phyloP scores from a whole-genome alignment of 495 filamentous ascomycete species.

The Penicillium paxilli region DNA sequence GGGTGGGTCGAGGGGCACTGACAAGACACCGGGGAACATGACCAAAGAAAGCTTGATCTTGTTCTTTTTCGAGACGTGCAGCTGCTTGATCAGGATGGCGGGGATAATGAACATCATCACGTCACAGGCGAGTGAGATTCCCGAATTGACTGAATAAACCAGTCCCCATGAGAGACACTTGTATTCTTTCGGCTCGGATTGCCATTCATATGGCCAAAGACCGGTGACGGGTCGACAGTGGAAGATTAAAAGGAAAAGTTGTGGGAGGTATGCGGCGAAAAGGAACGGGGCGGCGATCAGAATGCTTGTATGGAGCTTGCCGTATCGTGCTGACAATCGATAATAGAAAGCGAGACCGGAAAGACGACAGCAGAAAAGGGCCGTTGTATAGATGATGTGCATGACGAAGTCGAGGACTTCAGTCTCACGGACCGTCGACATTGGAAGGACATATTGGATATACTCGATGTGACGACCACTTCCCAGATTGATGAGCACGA shows the following conservation, averaged over 20 bases:
- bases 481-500: slow-evolving; percentile 44
- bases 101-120: slow-evolving; percentile 46
- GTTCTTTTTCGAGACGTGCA: slow-evolving; percentile 32
- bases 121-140: slow-evolving; percentile 42
- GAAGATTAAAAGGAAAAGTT: slow-evolving; percentile 46
- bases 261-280: slow-evolving; percentile 37
- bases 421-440: slow-evolving; percentile 31
- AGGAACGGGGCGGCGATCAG: slow-evolving; percentile 33
- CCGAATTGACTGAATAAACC: slow-evolving; percentile 46
- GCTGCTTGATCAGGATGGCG: slow-evolving; percentile 35
- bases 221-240: slow-evolving; percentile 47
- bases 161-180: slow-evolving; percentile 42
- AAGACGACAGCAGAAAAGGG: slow-evolving; percentile 44
- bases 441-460: slow-evolving; percentile 44
- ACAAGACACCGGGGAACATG: slow-evolving; percentile 48
- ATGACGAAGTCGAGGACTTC: slow-evolving; percentile 46
- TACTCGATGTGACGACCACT: slow-evolving; percentile 48
- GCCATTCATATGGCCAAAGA: slow-evolving; percentile 47
- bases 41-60: slow-evolving; percentile 41
- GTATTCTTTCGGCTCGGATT: slow-evolving; percentile 28
- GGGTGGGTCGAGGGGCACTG: slow-evolving; percentile 6
- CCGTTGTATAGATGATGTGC: slow-evolving; percentile 48
- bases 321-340: slow-evolving; percentile 34
- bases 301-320: slow-evolving; percentile 35
- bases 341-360: slow-evolving; percentile 51